phyloP scores from a whole-genome alignment of 2,329 filamentous ascomycete genomes.

The Fusarium sp. region DNA sequence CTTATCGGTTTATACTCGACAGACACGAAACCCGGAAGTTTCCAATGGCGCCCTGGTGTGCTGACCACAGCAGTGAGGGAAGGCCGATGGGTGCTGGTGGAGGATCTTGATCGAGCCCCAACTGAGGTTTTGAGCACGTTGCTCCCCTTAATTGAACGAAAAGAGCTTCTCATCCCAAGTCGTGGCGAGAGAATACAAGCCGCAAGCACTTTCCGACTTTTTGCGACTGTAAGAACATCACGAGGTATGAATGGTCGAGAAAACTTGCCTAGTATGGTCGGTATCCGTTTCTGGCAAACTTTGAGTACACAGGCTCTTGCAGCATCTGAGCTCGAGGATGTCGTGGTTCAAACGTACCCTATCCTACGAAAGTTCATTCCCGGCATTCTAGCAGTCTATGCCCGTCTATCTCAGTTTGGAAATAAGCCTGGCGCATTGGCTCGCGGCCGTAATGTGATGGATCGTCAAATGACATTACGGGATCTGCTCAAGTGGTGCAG shows the following conservation, averaged over 20 bases:
- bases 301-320: conserved; percentile 77
- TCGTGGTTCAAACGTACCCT: conserved; percentile 79
- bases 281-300: conserved; percentile 86
- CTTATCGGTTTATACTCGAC: conserved; percentile 95
- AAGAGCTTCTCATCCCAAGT: conserved; percentile 90
- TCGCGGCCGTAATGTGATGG: conserved; percentile 58
- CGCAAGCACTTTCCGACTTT: conserved; percentile 85
- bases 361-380: conserved; percentile 72
- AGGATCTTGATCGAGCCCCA: conserved; percentile 94
- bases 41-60: conserved; percentile 92
- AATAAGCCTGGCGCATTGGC: conserved; percentile 56
- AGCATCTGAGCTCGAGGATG: conserved; percentile 77
- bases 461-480: conserved; percentile 73
- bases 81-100: conserved; percentile 96
- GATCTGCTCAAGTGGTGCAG: conserved; percentile 94
- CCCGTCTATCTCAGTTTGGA: conserved; percentile 64
- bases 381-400: conserved; percentile 71
- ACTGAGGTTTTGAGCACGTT: conserved; percentile 95
- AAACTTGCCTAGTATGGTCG: conserved; percentile 80
- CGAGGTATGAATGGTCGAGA: conserved; percentile 75
- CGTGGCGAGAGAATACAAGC: conserved; percentile 88
- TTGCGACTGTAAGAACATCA: conserved; percentile 89
- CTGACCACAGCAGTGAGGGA: conserved; percentile 93
- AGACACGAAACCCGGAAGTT: conserved; percentile 86
- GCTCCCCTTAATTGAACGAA: conserved; percentile 89